Evolutionary conservation across 129 eudicot genomes (phyloP).

Genomic region (Daucus carota): DNA sequence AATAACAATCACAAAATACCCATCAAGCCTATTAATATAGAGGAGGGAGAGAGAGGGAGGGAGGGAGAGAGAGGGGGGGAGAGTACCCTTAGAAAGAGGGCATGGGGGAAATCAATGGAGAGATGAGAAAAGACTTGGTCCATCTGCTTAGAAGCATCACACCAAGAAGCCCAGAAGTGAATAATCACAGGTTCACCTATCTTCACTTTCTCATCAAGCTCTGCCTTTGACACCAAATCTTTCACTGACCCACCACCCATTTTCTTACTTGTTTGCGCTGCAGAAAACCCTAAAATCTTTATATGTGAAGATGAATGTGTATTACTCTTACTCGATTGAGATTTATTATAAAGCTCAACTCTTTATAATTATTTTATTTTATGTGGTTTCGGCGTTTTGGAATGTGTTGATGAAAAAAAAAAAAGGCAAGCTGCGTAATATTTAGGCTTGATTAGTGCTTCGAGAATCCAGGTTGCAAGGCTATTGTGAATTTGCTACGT

Average conservation of each 20-base stretch:
- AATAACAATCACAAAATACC: background rate
- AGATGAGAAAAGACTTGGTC: conserved; percentile 95
- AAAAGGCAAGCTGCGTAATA: background rate
- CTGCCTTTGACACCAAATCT: conserved; percentile 70
- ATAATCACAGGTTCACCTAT: conserved; percentile 47
- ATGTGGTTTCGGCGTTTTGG: background rate
- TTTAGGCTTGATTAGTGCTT: background rate
- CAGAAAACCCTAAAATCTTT: background rate
- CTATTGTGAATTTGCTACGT: background rate
- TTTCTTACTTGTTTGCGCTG: conserved; percentile 10
- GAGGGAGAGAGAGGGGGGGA: background rate
- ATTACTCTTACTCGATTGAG: background rate
- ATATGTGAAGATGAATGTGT: background rate
- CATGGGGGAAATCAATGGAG: conserved; percentile 84
- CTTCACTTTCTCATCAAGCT: conserved; percentile 44
- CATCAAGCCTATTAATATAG: background rate
- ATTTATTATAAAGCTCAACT: no score
- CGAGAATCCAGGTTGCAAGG: background rate
- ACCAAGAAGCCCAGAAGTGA: conserved; percentile 99
- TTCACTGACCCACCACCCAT: conserved; percentile 43
- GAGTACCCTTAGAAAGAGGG: conserved; percentile 68
- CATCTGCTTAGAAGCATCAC: conserved; percentile 97
- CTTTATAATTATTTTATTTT: background rate
- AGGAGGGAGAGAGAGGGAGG: background rate
- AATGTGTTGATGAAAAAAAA: background rate